phyloP scores from a whole-genome alignment of 148 eudicot genomes.

The Suaeda aralocaspica region DNA sequence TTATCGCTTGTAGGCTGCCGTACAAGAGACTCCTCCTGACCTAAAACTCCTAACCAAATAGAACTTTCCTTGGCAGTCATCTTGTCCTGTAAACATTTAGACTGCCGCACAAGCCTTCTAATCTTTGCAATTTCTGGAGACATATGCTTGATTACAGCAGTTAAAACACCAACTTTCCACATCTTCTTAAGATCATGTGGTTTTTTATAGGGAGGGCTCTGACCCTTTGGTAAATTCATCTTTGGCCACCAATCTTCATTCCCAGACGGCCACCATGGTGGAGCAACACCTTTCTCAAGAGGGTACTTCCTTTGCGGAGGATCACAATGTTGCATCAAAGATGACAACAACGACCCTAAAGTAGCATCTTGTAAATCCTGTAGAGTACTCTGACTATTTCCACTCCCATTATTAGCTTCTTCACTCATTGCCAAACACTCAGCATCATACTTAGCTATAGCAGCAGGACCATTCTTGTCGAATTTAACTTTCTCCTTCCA shows the following conservation, averaged over 20 bases:
- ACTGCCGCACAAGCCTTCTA: slow-evolving; percentile 67
- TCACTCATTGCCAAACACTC: slow-evolving; percentile 50
- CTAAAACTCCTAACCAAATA: slow-evolving; percentile 86
- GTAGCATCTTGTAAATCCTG: slow-evolving; percentile 96
- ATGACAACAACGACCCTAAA: slow-evolving; percentile 84
- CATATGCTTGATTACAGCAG: slow-evolving; percentile 94
- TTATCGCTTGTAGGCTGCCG: slow-evolving; percentile 67
- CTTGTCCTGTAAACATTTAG: slow-evolving; percentile 93
- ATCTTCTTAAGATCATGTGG: slow-evolving; percentile 95
- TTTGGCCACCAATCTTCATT: slow-evolving; percentile 82
- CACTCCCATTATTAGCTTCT: slow-evolving; percentile 40
- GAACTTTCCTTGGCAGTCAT: slow-evolving; percentile 98
- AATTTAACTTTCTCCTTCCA: slow-evolving; percentile 98
- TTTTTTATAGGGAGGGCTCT: slow-evolving; percentile 80
- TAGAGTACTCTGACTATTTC: slow-evolving; percentile 51
- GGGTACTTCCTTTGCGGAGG: slow-evolving; percentile 95
- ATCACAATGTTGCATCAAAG: slow-evolving; percentile 90
- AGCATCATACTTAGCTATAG: slow-evolving; percentile 65
- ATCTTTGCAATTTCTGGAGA: slow-evolving; percentile 89
- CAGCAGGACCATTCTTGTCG: slow-evolving; percentile 92
- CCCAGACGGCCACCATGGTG: slow-evolving; percentile 96
- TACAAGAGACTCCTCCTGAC: slow-evolving; percentile 59
- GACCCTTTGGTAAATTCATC: slow-evolving; percentile 60
- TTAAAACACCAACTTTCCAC: slow-evolving; percentile 97
- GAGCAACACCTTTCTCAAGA: slow-evolving; percentile 70